phyloP scores from a whole-genome alignment of 2,329 filamentous ascomycete genomes.

The Aureobasidium namibiae region DNA sequence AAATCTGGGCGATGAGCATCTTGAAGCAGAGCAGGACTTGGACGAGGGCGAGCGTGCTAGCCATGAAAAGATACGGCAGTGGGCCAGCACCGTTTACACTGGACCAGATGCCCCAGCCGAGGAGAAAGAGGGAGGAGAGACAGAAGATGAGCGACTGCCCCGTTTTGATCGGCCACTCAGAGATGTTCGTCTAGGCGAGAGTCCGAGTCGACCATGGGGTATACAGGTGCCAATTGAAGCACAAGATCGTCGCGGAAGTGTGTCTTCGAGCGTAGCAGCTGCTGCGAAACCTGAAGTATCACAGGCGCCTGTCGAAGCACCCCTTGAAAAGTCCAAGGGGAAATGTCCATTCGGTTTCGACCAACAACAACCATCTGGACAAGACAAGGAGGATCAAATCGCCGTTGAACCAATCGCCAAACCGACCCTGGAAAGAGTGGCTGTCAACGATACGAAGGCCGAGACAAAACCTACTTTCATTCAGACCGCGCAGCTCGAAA shows the following conservation, averaged over 20 bases:
- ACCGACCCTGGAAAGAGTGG: neutral
- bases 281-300: neutral
- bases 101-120: constrained; percentile 30
- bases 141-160: constrained; percentile 56
- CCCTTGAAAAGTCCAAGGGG: constrained; percentile 23
- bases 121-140: constrained; percentile 48
- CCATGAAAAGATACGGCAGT: constrained; percentile 70
- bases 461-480: neutral
- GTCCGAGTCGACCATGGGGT: constrained; percentile 86
- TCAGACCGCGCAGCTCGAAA: neutral
- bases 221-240: constrained; percentile 60
- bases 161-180: constrained; percentile 80
- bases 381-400: neutral
- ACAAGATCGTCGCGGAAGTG: constrained; percentile 35
- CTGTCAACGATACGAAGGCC: neutral
- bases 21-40: constrained; percentile 25
- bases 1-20: constrained; percentile 39
- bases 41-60: constrained; percentile 40
- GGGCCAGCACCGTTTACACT: constrained; percentile 64
- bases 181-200: constrained; percentile 88
- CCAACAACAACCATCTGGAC: neutral
- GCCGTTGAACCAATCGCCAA: neutral
- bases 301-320: neutral
- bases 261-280: constrained; percentile 29
- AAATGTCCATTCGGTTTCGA: constrained; percentile 50